Evolutionary conservation across 2,329 filamentous ascomycete genomes (phyloP), one percentile per base, ranked within the genome.

Genomic region (Aspergillaceae sp.): DNA sequence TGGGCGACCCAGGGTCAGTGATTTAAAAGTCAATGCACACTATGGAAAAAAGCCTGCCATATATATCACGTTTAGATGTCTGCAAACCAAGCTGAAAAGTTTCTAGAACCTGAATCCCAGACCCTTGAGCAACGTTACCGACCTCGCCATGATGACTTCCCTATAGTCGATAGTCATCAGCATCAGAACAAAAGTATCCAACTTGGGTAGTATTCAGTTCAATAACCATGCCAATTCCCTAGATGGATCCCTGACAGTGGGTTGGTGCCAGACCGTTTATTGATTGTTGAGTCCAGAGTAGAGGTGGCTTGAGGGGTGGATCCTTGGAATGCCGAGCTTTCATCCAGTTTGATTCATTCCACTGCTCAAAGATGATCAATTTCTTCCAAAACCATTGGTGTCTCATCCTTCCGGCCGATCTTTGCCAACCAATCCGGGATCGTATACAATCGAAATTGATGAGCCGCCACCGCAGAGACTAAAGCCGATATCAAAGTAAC

Each of bases 1-100:
- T 86, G 82, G 82, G 75, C 75, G 0, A 67, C 69, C 0, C 82
- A 86, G 54, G 83, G 82, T 0, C 53, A 67, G 1, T 70, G 77
- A 0, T 75, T 74, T 52, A 59, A 74, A 29, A 56, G 56, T 0
- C 75, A 77, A 19, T 43, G 0, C 54, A 7, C 29, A 5, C 6
- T 70, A 2, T 75, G 68, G 70, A 33, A 53, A 5, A 44, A 51
- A 0, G 2, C 33, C 43, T 2, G 26, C 29, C 4, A 6, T 5
- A 41, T 0, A 19, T n/a, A 5, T 4, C 9, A 40, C 2, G 36
- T 49, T 0, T 4, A 36, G 0, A 47, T 70, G 32, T 53, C 63
- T 0, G 19, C 51, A 0, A 38, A 48, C 0, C 51, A 66, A 29
- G 72, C 75, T 0, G 5, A 68, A 10, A 10, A 46, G 0, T 76